Evolutionary conservation across 2,329 filamentous ascomycete species (phyloP).

Genomic region (Cercospora beticola): DNA sequence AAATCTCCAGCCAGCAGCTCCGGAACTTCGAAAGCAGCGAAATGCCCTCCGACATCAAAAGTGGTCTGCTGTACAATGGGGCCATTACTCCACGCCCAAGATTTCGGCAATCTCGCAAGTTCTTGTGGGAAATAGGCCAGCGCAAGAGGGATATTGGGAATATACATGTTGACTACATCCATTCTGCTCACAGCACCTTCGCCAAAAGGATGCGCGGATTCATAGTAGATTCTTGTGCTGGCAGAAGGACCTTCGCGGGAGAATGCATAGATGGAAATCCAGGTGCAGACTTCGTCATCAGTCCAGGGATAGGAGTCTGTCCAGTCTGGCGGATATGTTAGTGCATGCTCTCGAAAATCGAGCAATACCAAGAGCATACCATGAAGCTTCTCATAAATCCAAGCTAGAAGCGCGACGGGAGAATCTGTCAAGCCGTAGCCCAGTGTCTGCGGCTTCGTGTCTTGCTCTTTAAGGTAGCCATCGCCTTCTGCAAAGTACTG

Average conservation of each 20-base stretch:
- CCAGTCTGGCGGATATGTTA: slow-evolving; percentile 27
- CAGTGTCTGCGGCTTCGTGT: slow-evolving; percentile 14
- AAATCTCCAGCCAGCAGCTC: slow-evolving; percentile 14
- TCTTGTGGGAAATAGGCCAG: slow-evolving; percentile 17
- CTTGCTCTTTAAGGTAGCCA: slow-evolving; percentile 16
- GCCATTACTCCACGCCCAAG: slow-evolving; percentile 17
- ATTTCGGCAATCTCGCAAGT: slow-evolving; percentile 15
- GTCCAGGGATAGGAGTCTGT: slow-evolving; percentile 34
- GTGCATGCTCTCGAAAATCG: not conserved
- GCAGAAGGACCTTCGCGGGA: slow-evolving; percentile 14
- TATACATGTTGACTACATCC: slow-evolving; percentile 18
- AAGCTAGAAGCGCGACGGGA: slow-evolving; percentile 26
- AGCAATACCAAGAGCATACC: not conserved
- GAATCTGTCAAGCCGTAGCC: slow-evolving; percentile 26
- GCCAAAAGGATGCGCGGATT: slow-evolving; percentile 11
- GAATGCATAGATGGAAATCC: slow-evolving; percentile 24
- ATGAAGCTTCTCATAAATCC: slow-evolving; percentile 29
- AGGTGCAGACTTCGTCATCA: slow-evolving; percentile 27
- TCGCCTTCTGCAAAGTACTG: slow-evolving; percentile 9
- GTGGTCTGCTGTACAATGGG: slow-evolving; percentile 19
- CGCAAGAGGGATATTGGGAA: slow-evolving; percentile 9
- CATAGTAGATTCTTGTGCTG: slow-evolving; percentile 15
- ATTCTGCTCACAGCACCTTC: slow-evolving; percentile 15
- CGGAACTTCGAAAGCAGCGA: slow-evolving; percentile 18
- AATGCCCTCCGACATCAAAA: slow-evolving; percentile 18